Evolutionary conservation across 106 monocot genomes (phyloP).

Genomic region (Triglochin maritima): DNA sequence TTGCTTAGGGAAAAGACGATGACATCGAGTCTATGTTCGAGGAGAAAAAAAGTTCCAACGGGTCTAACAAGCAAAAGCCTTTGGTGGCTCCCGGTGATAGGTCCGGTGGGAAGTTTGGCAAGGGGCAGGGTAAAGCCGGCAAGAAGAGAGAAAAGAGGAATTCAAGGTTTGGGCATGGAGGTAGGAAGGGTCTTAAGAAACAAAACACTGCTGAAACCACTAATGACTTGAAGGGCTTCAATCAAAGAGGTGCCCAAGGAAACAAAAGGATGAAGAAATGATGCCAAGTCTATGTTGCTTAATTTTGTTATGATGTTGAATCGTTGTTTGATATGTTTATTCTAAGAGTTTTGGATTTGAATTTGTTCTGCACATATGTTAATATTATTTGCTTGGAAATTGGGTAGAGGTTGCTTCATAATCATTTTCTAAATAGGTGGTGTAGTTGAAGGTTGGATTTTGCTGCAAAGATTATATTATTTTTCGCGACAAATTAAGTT

Average conservation of each 20-base stretch:
- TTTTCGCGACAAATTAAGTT: no score
- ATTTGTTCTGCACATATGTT: no score
- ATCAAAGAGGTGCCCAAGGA: constrained; percentile 19
- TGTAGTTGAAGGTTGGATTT: no score
- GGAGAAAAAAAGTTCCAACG: constrained; percentile 17
- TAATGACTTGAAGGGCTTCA: constrained; percentile 47
- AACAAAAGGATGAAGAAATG: constrained; percentile 17
- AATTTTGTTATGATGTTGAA: no score
- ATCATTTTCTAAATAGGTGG: no score
- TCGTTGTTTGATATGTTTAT: no score
- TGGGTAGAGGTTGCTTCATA: no score
- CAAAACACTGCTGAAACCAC: constrained; percentile 87
- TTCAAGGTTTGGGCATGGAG: constrained; percentile 73
- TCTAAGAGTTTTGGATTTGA: no score
- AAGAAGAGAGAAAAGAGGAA: constrained; percentile 52
- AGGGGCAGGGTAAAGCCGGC: constrained; percentile 6
- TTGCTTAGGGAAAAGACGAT: constrained; percentile 32
- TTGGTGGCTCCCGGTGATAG: constrained; percentile 70
- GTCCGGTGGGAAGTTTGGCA: constrained; percentile 6
- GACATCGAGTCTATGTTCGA: constrained; percentile 36
- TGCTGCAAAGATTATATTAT: no score
- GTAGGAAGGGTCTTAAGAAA: constrained; percentile 75
- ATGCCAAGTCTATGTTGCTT: no score
- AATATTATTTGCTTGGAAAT: no score
- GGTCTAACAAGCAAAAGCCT: constrained; percentile 39